Percentiles rank a stretch among this genome's conserved stretches.
Evolutionary conservation across 768 basidiomycete genomes (phyloP).

Genomic region (Agrocybe praecox): DNA sequence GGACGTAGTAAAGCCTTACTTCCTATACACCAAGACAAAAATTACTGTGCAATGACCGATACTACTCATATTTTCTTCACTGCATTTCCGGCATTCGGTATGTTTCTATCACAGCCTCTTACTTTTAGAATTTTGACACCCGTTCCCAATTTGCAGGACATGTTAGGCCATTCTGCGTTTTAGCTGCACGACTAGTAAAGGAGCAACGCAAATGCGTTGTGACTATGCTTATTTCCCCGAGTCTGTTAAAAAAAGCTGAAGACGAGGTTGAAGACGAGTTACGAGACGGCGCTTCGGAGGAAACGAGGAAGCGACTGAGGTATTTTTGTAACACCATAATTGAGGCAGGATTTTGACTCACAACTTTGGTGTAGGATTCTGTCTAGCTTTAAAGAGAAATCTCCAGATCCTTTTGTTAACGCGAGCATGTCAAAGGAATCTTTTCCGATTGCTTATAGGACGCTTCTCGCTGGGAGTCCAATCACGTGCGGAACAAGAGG

Average conservation of each 20-base stretch:
- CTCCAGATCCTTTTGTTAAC: not conserved
- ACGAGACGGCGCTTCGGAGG: not conserved
- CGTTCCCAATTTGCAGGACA: not conserved
- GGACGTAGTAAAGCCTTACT: too few relatives aligned
- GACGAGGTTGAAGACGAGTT: not conserved
- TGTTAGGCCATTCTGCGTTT: not conserved
- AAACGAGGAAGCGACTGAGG: not conserved
- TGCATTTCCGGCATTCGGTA: too few relatives aligned
- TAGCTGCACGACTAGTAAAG: conserved; percentile 6
- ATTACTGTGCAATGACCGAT: too few relatives aligned
- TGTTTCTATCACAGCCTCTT: too few relatives aligned
- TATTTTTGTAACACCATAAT: not conserved
- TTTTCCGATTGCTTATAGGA: not conserved
- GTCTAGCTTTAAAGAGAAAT: not conserved
- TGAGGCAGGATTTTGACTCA: not conserved
- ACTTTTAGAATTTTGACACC: too few relatives aligned
- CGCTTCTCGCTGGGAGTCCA: not conserved
- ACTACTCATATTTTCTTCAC: too few relatives aligned
- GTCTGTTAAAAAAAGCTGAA: not conserved
- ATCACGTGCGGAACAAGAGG: not conserved
- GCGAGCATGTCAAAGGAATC: not conserved
- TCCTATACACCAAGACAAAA: too few relatives aligned
- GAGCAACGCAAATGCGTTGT: not conserved
- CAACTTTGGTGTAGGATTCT: not conserved
- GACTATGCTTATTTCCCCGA: not conserved